Evolutionary conservation across 2,329 filamentous ascomycete genomes (phyloP).

Genomic region (Metarhizium brunneum): DNA sequence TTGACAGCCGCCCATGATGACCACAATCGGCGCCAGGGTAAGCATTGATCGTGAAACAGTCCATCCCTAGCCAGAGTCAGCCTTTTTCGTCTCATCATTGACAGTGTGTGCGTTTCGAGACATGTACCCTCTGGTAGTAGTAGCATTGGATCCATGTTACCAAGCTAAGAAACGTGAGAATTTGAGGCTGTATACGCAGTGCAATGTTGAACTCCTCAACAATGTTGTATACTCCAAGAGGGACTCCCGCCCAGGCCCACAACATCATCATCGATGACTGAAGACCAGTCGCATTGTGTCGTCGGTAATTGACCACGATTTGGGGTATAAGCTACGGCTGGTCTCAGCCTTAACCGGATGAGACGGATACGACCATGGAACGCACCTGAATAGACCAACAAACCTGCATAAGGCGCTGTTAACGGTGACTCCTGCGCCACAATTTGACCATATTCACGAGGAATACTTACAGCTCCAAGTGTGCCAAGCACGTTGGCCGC

Average conservation of each 20-base stretch:
- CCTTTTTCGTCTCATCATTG: not conserved
- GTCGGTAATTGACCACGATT: conserved; percentile 57
- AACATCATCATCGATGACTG: conserved; percentile 65
- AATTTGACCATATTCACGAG: not conserved
- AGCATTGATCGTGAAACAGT: conserved; percentile 35
- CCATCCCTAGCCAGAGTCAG: conserved; percentile 37
- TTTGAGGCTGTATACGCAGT: conserved; percentile 32
- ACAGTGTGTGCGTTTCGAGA: conserved; percentile 7
- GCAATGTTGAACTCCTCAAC: conserved; percentile 32
- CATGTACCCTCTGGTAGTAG: conserved; percentile 29
- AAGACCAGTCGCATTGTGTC: conserved; percentile 56
- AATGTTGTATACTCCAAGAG: conserved; percentile 46
- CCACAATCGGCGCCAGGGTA: conserved; percentile 40
- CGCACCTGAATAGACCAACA: conserved; percentile 53
- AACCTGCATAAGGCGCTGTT: conserved; percentile 19
- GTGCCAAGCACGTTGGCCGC: conserved; percentile 52
- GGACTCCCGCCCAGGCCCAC: conserved; percentile 59
- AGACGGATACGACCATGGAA: too few relatives aligned
- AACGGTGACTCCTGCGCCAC: not conserved
- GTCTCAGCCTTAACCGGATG: conserved; percentile 22
- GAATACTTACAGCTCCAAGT: conserved; percentile 41
- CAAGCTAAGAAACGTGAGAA: conserved; percentile 32
- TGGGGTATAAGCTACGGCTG: conserved; percentile 53
- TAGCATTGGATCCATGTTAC: conserved; percentile 34
- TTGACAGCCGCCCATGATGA: conserved; percentile 50